A percentile compares a stretch with the other conserved stretches of the same genome.
Conservation (phyloP, 139 green algal species). For the Parachlorella kessleri region DNA sequence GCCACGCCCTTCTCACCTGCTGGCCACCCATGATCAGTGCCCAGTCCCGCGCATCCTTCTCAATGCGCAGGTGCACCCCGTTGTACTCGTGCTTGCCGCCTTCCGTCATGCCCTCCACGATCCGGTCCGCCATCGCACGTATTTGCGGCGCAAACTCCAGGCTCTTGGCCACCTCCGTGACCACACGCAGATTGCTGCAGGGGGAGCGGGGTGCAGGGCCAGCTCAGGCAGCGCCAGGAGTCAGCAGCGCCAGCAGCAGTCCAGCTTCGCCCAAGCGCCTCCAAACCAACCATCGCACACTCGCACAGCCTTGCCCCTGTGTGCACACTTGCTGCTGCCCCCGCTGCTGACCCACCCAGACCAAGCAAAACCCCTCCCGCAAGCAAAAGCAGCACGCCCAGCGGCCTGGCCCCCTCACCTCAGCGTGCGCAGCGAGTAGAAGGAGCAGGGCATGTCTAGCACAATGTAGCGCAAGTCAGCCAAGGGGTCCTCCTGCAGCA, state of each 20-base stretch:
- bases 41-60: slow-evolving; percentile 76
- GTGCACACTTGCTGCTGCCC: too few relatives aligned
- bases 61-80: slow-evolving; percentile 59
- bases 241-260: too few relatives aligned
- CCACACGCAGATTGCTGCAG: slow-evolving; percentile 37
- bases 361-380: too few relatives aligned
- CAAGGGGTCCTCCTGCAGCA: slow-evolving; percentile 18
- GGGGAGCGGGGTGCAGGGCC: slow-evolving; percentile 32
- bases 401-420: slow-evolving; percentile 22
- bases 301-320: too few relatives aligned
- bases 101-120: slow-evolving; percentile 50
- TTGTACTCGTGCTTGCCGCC: slow-evolving; percentile 47
- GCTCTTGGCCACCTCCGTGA: slow-evolving; percentile 60
- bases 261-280: too few relatives aligned
- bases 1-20: slow-evolving; percentile 4
- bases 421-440: slow-evolving; percentile 58
- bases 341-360: too few relatives aligned
- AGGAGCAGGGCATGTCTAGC: slow-evolving; percentile 73
- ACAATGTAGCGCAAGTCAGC: slow-evolving; percentile 53
- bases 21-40: slow-evolving; percentile 64
- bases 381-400: too few relatives aligned
- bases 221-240: too few relatives aligned
- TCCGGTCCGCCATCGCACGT: slow-evolving; percentile 46
- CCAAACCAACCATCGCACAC: too few relatives aligned
- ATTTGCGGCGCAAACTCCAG: slow-evolving; percentile 59